Evolutionary conservation across 768 basidiomycete species (phyloP), one percentile per base, ranked within the genome.

Genomic region (Auricularia cornea): DNA sequence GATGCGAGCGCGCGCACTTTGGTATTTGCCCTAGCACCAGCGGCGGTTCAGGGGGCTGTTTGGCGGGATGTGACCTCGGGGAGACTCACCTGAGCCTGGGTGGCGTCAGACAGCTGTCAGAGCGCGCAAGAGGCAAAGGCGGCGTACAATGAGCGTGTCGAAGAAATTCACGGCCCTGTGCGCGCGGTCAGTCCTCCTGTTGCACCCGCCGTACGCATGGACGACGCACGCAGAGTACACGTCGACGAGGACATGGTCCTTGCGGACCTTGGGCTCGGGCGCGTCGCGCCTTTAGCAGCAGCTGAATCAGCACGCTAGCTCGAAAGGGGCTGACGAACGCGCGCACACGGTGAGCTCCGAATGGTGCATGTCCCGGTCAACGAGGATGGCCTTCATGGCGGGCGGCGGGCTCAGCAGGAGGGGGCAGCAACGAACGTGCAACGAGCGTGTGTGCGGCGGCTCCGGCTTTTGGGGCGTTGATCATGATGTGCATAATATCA

Each of bases 21-120:
- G 94, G 72, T 96, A 90, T 77, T 90, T 94, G 59, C 94, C 94
- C 74, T 94, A 92, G 0, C 86, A 78, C 76, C 94, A 92, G 30
- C 96, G 76, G 66, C n/a, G n/a, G n/a, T n/a, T n/a, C n/a, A n/a
- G n/a, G n/a, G n/a, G n/a, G n/a, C n/a, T n/a, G n/a, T n/a, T n/a
- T n/a, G n/a, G n/a, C n/a, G n/a, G n/a, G n/a, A n/a, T n/a, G n/a
- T n/a, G n/a, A n/a, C n/a, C n/a, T n/a, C n/a, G n/a, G n/a, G n/a
- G n/a, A n/a, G n/a, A n/a, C 64, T 16, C 31, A 40, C 44, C 48
- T 29, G 29, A 31, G 23, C 20, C 12, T 32, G n/a, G n/a, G n/a
- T n/a, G n/a, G n/a, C n/a, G n/a, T n/a, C n/a, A n/a, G n/a, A n/a
- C n/a, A n/a, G n/a, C n/a, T n/a, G n/a, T n/a, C n/a, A n/a, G n/a